Percentiles rank a stretch among this genome's conserved stretches.
Conservation (phyloP, 2,329 filamentous ascomycete genomes). For the Byssoonygena ceratinophila region DNA sequence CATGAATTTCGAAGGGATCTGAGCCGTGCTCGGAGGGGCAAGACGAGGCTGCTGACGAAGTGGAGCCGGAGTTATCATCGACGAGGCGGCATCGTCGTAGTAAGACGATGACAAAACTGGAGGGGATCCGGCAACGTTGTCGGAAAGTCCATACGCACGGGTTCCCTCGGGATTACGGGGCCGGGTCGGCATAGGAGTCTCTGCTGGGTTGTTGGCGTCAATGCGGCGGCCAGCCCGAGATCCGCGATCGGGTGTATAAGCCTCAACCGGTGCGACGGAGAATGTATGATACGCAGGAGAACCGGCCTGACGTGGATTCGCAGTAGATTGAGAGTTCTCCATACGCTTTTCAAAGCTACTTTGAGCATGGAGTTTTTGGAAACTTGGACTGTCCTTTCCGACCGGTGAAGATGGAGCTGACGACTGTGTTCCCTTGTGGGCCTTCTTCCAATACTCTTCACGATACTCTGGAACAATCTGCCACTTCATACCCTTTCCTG, state of each 20-base stretch:
- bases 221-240: conserved; percentile 27
- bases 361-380: conserved; percentile 28
- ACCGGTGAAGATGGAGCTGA: conserved; percentile 39
- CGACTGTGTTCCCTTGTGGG: conserved; percentile 36
- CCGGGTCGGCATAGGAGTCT: conserved; percentile 23
- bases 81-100: conserved; percentile 38
- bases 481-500: conserved; percentile 99
- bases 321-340: conserved; percentile 33
- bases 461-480: conserved; percentile 74
- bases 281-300: conserved; percentile 36
- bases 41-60: conserved; percentile 40
- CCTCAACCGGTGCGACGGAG: conserved; percentile 34
- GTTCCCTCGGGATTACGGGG: conserved; percentile 21
- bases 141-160: conserved; percentile 33
- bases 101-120: conserved; percentile 41
- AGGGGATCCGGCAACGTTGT: conserved; percentile 34
- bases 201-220: conserved; percentile 27
- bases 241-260: conserved; percentile 40
- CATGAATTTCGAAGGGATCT: conserved; percentile 43
- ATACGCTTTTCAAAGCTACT: conserved; percentile 14
- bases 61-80: conserved; percentile 41
- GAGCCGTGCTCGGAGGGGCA: conserved; percentile 40
- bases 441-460: conserved; percentile 75
- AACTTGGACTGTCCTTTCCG: conserved; percentile 32
- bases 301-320: conserved; percentile 31